Evolutionary conservation across 106 monocot species (phyloP), one percentile per base, ranked within the genome.

Genomic region (Dendrobium huoshanense): DNA sequence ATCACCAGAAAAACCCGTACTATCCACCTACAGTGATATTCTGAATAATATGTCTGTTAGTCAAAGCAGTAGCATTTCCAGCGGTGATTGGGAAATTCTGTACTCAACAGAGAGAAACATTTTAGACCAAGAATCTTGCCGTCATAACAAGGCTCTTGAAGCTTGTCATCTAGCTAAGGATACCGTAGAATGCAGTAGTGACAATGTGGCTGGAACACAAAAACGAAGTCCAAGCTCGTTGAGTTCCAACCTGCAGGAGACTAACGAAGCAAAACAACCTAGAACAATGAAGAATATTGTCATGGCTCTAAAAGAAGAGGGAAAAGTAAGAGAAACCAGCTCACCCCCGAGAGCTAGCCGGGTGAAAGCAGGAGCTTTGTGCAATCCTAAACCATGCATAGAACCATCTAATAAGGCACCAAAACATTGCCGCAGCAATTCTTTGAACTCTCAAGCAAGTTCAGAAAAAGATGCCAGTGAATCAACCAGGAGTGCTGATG

Each of bases 31-130:
- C 20, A 41, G 58, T 44, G 55, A 80, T 79, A 55, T 79, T 88
- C 88, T 65, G 44, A 90, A 80, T 22, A 87, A 77, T 75, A 92
- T 92, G 86, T 94, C 85, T 41, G 89, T 85, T 80, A 97, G 92
- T 79, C 94, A 94, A 80, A 89, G 78, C 80, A 94, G 96, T 75
- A 94, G 96, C 79, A 79, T 89, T 64, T 92, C 86, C 43, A 85
- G 94, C 73, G 87, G 92, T 82, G 96, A 96, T 77, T 88, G 79
- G 77, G 96, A 90, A 61, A 91, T 91, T 79, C 75, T 88, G 81
- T 79, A 86, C 19, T 93, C 91, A 43, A 85, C 72, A 73, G 89
- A 87, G 54, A 86, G 49, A 73, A 85, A 77, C 45, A 31, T 41
- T 27, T 83, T 82, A 45, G 87, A 73, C 24, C 24, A 67, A 44